Base-by-base conservation (phyloP, 805 yeast genomes). In the Wickerhamomyces rabaulensis region DNA sequence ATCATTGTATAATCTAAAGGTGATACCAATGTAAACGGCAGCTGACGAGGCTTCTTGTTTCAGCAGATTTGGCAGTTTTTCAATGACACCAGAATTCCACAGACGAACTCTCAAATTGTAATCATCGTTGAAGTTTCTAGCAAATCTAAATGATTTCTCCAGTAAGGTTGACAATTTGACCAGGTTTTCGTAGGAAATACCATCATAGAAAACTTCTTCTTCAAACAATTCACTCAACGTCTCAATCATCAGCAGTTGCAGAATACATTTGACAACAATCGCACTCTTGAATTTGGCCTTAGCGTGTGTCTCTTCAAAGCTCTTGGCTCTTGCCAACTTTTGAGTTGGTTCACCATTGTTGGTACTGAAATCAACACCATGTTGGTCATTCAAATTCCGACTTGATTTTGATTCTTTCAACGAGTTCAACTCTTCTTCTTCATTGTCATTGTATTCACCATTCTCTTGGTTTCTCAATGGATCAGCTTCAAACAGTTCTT, bases 41-140 rank as follows among this genome's bases (percentile, higher is more conserved):
- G 96, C 84, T 0, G 97, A 81, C 31, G 89, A 80, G 0, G 95
- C 82, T 65, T 95, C 99, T 66, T 95, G 99, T 57, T 87, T 87
- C 56, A 91, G 70, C 56, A 94, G 69, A 57, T 94, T 95, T 19
- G 99, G 99, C 46, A 92, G 75, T 60, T 91, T 84, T 58, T 89
- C 95, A 67, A 91, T 92, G 37, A 90, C 83, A 1, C 97, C 96
- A 3, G 94, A 87, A 58, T 89, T 87, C 83, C 95, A 91, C 38
- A 94, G 70, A 56, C 94, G 73, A n/a, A 87, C 84, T 53, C 99
- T 74, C 56, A 94, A 71, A 45, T 89, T 90, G 63, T 86, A 84
- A 65, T 94, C 91, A 48, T 84, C 90, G 64, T 94, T 94, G 72
- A 94, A 94, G 48, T 76, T 80, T 56, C 86, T 79, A 3, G 98